Evolutionary conservation across 371 early-diverging fungal species (phyloP), one percentile per base, ranked within the genome.

Genomic region (Rhizopus sp.): DNA sequence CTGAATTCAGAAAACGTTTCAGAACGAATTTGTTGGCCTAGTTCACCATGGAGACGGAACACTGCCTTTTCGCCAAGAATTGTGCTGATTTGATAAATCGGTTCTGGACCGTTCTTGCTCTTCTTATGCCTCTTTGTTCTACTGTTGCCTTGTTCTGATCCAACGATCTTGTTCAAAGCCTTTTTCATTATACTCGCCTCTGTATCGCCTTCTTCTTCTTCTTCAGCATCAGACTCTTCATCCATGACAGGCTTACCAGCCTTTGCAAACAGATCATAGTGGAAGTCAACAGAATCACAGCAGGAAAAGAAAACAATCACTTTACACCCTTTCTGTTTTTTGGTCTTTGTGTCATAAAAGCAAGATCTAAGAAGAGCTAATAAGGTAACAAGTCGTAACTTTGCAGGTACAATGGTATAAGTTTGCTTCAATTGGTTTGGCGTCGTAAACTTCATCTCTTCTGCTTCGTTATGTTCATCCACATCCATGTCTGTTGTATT

Each of bases 271-370:
- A 96, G 44, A 64, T 85, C 83, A 66, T 88, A 87, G 70, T 92
- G 89, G 72, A 94, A 97, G 73, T 99, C 96, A 32, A 97, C 97
- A 5, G 93, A 80, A 63, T 95, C 97, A 60, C 94, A 90, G 34
- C 89, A 90, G 10, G 94, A 88, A 57, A 96, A 75, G 63, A 99
- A 99, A 3, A 99, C 88, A 48, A 99, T 82, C 3, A 87, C 69
- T 64, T 93, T 91, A 55, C 81, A 73, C 1, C 63, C 63, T n/a
- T 68, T 57, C 17, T 63, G 60, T 16, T 63, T 70, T 30, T 57
- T 83, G 44, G 74, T 66, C 61, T 83, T 85, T n/a, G 56, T 64
- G 15, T 71, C 66, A 17, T 64, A 69, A 70, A 59, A 68, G 53
- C 67, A 75, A 58, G 74, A 75, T 63, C 86, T 80, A 37, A 97